Base-by-base conservation (phyloP, 2,329 filamentous ascomycete genomes). In the Fusarium anguioides region DNA sequence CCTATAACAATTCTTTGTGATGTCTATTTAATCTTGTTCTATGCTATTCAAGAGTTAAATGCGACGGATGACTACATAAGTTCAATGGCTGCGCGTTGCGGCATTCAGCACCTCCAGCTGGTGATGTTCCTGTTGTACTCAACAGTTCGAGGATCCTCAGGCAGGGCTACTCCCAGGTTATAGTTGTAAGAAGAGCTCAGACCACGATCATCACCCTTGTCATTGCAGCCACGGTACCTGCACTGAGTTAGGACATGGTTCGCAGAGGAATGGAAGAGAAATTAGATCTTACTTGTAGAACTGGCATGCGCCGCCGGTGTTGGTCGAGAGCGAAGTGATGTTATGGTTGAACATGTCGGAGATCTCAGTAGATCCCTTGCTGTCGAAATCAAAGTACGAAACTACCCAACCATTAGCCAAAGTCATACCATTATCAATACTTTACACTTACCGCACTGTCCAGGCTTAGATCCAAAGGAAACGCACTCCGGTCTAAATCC, bases 271-370 rank as follows among this genome's bases (percentile, higher is more conserved):
- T 23, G 37, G 17, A 11, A 21, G 18, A 23, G 6, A 2, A 4
- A 17, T 3, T 6, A 3, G 29, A 26, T 11, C 51, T 49, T 26
- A 54, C 51, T 54, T 27, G 24, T 54, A 54, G 20, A 49, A 54
- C 44, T 54, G 51, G 44, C 51, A 54, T 8, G 2, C 31, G 5
- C 51, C 51, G 5, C 42, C 42, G 7, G 51, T 54, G 20, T 54
- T 54, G 12, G 51, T 54, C 3, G 44, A 49, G 8, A 54, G 39
- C 2, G 51, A 54, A 3, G 33, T 26, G 12, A 54, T 33, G 31
- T 54, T 54, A 18, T 54, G 27, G 26, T 49, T 49, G 9, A 49
- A 54, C 3, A 7, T 3, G 21, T 54, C 44, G 3, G 42, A 39
- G 33, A 54, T 26, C 0, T n/a, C 21, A 8, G 24, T 49, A 1